Base-by-base conservation (phyloP, 2,329 filamentous ascomycete genomes). In the Aspergillus candidus region DNA sequence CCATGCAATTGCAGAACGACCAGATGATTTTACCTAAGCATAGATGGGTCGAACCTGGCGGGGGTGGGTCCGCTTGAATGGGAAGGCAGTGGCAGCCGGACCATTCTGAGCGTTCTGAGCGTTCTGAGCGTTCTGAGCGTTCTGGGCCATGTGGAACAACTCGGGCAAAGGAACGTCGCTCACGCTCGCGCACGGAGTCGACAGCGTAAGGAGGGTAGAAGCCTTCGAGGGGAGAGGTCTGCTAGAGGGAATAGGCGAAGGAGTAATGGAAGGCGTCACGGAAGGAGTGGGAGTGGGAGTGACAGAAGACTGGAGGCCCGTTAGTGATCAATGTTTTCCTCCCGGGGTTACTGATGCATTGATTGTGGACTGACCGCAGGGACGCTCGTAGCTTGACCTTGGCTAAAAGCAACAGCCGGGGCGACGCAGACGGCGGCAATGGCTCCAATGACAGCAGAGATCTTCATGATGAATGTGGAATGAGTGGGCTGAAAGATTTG, bases 381-480 rank as follows among this genome's bases (percentile, higher is more conserved):
- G 18, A 42, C 27, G 18, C 32, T 41, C 11, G 29, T 22, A 27
- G 46, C 47, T 17, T 17, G 47, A 18, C 41, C 44, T 42, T 54
- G 43, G 43, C 38, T 47, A 50, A 41, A 53, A 49, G 53, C 53
- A 11, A 54, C 53, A 35, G 46, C 51, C 12, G 54, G 53, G 40
- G 50, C 47, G 40, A 62, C 35, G 40, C 40, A 49, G 33, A 61
- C 47, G 43, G 51, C 52, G 36, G 53, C 52, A 48, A 53, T 40
- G 18, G 54, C 40, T 44, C 54, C 56, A 38, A 61, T 36, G 38
- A 53, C 30, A 52, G 56, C 33, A 41, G 54, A 53, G 42, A 54
- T 43, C 54, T 61, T 64, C 61, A 64, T 63, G 38, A 31, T 60
- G 49, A 46, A 11, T 18, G 18, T 27, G 8, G 11, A 32, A 11